These are phyloP conservation scores for Gastrolobium villosum DNA, from an alignment of 306 rosid species.

Conservation along the genomic window DNA sequence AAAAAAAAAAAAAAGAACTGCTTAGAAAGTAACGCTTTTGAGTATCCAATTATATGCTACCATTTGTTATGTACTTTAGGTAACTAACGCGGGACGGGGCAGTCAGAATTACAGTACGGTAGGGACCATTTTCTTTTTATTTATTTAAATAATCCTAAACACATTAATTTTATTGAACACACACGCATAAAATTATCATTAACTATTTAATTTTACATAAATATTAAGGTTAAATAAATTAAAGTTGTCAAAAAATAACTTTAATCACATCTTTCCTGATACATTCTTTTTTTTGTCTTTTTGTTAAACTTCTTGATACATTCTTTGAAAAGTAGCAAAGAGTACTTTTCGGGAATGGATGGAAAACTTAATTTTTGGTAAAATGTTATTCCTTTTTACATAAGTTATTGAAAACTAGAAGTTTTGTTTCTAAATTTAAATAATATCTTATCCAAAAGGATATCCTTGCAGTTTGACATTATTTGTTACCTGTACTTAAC, in stretches of 20 bases:
- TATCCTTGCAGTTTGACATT: not conserved
- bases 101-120: not conserved
- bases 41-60: conserved; percentile 22
- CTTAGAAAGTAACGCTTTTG: not conserved
- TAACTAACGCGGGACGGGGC: conserved; percentile 9
- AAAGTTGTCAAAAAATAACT: too few relatives aligned
- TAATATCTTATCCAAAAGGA: not conserved
- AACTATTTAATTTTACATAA: too few relatives aligned
- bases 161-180: too few relatives aligned
- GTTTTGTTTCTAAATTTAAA: not conserved
- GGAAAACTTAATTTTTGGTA: not conserved
- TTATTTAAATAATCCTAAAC: too few relatives aligned
- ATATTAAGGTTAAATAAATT: too few relatives aligned
- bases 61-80: conserved; percentile 6
- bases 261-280: too few relatives aligned
- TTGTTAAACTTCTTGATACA: too few relatives aligned
- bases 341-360: not conserved
- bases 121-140: conserved; percentile 9
- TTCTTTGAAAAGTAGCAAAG: not conserved
- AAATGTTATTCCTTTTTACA: not conserved
- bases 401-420: not conserved
- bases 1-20: too few relatives aligned
- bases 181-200: too few relatives aligned
- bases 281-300: too few relatives aligned
- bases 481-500: not conserved